phyloP scores from a whole-genome alignment of 176 grass and related monocot genomes.

The Dactylis glomerata region DNA sequence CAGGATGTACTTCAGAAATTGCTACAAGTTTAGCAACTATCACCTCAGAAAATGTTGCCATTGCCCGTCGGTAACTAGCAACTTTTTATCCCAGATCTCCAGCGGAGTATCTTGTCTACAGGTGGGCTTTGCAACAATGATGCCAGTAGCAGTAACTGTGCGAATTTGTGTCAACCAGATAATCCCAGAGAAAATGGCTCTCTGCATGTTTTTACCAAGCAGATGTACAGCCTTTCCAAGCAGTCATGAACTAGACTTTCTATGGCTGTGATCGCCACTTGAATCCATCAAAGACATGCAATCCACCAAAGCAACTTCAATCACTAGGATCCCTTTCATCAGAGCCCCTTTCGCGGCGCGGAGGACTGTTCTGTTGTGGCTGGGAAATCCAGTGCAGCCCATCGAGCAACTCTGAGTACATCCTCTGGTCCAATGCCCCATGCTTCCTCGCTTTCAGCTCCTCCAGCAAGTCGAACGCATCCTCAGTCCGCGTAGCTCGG shows the following conservation, averaged over 20 bases:
- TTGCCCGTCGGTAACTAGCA: background rate
- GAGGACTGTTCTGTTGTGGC: conserved; percentile 23
- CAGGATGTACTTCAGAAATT: background rate
- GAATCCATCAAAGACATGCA: background rate
- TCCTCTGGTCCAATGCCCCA: conserved; percentile 54
- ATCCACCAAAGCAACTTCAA: conserved; percentile 7
- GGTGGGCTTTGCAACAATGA: background rate
- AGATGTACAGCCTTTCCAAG: background rate
- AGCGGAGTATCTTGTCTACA: background rate
- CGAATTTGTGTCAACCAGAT: background rate
- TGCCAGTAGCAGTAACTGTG: background rate
- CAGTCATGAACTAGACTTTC: background rate
- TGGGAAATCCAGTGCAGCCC: conserved; percentile 92
- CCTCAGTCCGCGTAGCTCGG: conserved; percentile 53
- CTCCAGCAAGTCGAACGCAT: conserved; percentile 66
- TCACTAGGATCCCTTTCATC: conserved; percentile 31
- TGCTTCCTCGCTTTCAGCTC: conserved; percentile 54
- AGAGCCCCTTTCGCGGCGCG: conserved; percentile 20
- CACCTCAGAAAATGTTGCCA: background rate
- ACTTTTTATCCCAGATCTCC: background rate
- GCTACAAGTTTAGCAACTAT: background rate
- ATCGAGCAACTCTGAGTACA: conserved; percentile 79
- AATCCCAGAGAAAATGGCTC: background rate
- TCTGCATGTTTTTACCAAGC: background rate
- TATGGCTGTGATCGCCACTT: background rate